A percentile compares a stretch with the other conserved stretches of the same genome.
Evolutionary conservation across 2,329 filamentous ascomycete species (phyloP).

Genomic region (Aplosporella prunicola): DNA sequence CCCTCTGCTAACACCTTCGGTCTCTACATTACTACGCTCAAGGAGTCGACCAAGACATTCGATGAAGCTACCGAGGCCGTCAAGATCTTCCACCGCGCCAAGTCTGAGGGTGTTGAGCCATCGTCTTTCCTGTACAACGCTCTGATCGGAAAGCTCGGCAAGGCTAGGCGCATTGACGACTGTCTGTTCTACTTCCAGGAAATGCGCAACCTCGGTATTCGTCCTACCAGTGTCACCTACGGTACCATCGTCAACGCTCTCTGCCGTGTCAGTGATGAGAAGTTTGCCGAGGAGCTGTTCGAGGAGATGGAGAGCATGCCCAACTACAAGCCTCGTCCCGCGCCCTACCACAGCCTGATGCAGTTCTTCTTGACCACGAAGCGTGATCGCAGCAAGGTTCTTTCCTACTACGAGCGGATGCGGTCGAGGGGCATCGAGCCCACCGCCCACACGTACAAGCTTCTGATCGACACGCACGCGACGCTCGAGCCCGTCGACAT

Average conservation of each 20-base stretch:
- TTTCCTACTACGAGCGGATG: conserved; percentile 95
- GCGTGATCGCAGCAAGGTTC: conserved; percentile 86
- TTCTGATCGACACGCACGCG: conserved; percentile 89
- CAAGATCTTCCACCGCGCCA: conserved; percentile 92
- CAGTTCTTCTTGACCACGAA: conserved; percentile 98
- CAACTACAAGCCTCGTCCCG: conserved; percentile 96
- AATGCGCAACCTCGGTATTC: conserved; percentile 88
- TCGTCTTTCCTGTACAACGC: conserved; percentile 98
- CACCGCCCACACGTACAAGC: conserved; percentile 94
- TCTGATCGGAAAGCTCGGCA: conserved; percentile 94
- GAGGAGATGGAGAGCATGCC: conserved; percentile 98
- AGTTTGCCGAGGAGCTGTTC: conserved; percentile 94
- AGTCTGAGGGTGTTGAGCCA: conserved; percentile 87
- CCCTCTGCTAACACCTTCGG: conserved; percentile 97
- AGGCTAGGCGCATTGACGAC: conserved; percentile 94
- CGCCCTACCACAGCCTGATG: conserved; percentile 99
- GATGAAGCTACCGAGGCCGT: conserved; percentile 95
- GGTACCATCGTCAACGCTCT: conserved; percentile 97
- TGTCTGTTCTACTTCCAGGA: conserved; percentile 97
- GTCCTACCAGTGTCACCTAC: conserved; percentile 94
- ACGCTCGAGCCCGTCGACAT: conserved; percentile 89
- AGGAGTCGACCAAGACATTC: conserved; percentile 94
- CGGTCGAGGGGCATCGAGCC: conserved; percentile 74
- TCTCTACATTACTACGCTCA: conserved; percentile 97
- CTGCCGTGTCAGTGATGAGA: conserved; percentile 93